Base-by-base conservation (phyloP, 1,139 yeast species). In the Debaryomycetaceae sp. region DNA sequence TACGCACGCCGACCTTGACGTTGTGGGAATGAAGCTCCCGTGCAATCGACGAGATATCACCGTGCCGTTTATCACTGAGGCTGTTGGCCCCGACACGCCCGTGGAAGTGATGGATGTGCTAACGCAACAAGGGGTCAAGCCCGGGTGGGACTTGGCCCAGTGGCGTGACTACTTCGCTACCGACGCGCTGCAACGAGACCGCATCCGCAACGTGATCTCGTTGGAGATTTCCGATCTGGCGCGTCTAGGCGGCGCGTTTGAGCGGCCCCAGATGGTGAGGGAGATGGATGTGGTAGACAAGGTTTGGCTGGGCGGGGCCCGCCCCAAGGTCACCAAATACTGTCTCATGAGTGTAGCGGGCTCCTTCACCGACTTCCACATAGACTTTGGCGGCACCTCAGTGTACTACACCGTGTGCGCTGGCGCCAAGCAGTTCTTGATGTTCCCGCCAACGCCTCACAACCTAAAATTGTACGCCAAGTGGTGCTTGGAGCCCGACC, bases 351-450 rank as follows among this genome's bases (percentile, higher is more conserved):
- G 95, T 0, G 95, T 85, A 1, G 62, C 67, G 25, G 77, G 80
- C 36, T 78, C 93, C 1, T 88, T 76, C 49, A 88, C 96, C 0
- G 96, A 88, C 49, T 88, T 86, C 54, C 96, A 88, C 51, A 66
- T 88, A 27, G 96, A 88, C 53, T 88, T 88, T 54, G 94, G 94
- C 2, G 96, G 96, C 0, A 84, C 96, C 0, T 83, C 91, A 0
- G 96, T 88, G 4, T 88, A 85, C 52, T 88, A 88, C 53, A 86
- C 91, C 7, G 78, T 88, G 3, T 58, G 89, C 14, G 60, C 68
- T 7, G 96, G 96, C 1, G 46, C 65, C 3, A 88, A 88, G 49
- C 69, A 78, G 17, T 88, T 88, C 46, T 55, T 86, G 29, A 72
- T 88, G 68, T 78, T 71, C 41, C 95, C 95, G 1, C 96, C 96